Evolutionary conservation across 768 basidiomycete genomes (phyloP).

Genomic region (Mycena capillaripes): DNA sequence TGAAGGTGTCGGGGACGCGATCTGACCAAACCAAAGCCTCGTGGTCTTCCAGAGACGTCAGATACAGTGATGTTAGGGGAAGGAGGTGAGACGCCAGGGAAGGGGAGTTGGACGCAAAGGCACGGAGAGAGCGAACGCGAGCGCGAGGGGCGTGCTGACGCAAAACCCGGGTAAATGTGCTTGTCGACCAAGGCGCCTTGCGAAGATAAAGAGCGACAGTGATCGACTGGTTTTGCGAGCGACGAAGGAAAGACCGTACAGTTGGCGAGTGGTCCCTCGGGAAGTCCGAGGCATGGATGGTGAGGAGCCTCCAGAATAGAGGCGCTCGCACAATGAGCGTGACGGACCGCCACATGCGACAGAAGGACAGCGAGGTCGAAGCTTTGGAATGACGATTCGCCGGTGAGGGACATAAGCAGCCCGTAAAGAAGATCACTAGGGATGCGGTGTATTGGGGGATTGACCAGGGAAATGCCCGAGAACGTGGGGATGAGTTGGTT

Average conservation of each 20-base stretch:
- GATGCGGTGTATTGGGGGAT: conserved; percentile 2
- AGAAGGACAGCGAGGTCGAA: conserved; percentile 9
- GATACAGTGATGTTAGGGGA: neutral
- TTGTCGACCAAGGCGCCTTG: neutral
- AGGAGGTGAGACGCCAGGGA: neutral
- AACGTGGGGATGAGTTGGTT: neutral
- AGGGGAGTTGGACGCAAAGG: neutral
- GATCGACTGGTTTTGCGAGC: conserved; percentile 24
- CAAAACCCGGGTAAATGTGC: neutral
- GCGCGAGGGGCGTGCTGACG: neutral
- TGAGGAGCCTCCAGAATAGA: conserved; percentile 23
- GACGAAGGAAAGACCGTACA: conserved; percentile 12
- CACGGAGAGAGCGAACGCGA: neutral
- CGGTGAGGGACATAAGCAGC: conserved; percentile 16
- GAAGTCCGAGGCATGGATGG: neutral
- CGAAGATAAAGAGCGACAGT: conserved; percentile 5
- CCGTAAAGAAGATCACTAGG: conserved; percentile 19
- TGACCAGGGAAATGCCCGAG: neutral
- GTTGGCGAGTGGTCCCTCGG: conserved; percentile 2
- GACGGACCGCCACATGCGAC: conserved; percentile 27
- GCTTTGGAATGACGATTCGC: conserved; percentile 9
- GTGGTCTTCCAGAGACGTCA: conserved; percentile 1
- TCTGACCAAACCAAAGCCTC: neutral
- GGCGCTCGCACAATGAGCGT: conserved; percentile 16
- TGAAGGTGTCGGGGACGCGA: neutral